Conservation (phyloP, 768 basidiomycete species). For the Russula sp. region DNA sequence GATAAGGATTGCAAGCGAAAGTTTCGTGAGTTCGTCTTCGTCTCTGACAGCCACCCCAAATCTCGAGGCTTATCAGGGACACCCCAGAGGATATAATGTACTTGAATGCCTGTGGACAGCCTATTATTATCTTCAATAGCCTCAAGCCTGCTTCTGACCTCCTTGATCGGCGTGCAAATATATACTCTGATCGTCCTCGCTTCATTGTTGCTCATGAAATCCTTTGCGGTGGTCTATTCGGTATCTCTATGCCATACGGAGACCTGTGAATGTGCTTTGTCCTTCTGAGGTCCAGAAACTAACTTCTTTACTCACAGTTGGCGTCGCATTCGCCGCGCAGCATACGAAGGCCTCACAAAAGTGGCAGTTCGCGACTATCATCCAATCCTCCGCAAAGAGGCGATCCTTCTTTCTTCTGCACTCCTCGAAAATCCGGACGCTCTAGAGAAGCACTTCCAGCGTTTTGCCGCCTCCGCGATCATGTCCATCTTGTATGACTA, state of each 20-base stretch:
- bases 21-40: neutral
- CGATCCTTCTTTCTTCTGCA: neutral
- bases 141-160: neutral
- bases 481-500: constrained; percentile 6
- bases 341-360: constrained; percentile 13
- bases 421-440: neutral
- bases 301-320: constrained; percentile 1
- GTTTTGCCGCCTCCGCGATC: constrained; percentile 2
- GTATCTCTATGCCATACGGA: too few relatives aligned
- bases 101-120: neutral
- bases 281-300: neutral
- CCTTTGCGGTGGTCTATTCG: too few relatives aligned
- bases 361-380: constrained; percentile 11
- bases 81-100: neutral
- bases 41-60: neutral
- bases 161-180: too few relatives aligned
- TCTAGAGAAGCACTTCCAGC: constrained; percentile 1
- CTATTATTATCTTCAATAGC: neutral
- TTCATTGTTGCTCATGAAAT: too few relatives aligned
- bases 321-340: constrained; percentile 2
- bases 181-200: too few relatives aligned
- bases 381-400: neutral
- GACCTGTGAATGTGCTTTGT: neutral
- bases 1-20: neutral
- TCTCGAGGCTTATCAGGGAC: neutral